phyloP scores from a whole-genome alignment of 2,329 filamentous ascomycete species.

The Elsinoe necatrix region DNA sequence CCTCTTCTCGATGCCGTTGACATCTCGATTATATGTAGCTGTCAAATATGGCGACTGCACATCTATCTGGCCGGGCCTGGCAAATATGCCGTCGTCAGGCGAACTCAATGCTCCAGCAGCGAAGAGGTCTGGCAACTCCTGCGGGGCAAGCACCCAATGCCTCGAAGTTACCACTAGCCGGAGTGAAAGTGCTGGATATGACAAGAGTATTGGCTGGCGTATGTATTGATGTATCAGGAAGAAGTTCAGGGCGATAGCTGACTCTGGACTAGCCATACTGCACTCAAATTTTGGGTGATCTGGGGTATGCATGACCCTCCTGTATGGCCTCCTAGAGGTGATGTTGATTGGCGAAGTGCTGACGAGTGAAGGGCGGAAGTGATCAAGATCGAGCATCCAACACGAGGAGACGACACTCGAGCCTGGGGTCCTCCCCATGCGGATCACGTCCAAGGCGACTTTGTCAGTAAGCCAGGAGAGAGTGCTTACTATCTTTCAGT shows the following conservation, averaged over 20 bases:
- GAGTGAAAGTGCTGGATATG: conserved; percentile 89
- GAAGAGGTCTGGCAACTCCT: background rate
- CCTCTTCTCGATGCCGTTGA: background rate
- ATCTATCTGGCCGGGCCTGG: background rate
- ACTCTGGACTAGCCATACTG: conserved; percentile 69
- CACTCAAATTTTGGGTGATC: conserved; percentile 90
- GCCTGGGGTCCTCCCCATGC: conserved; percentile 97
- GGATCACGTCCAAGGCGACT: conserved; percentile 55
- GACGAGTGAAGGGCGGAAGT: conserved; percentile 65
- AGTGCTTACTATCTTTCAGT: conserved; percentile 92
- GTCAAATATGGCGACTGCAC: background rate
- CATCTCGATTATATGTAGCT: background rate
- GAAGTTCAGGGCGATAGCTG: conserved; percentile 15
- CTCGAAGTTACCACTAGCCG: conserved; percentile 62
- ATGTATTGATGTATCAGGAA: conserved; percentile 20
- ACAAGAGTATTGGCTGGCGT: conserved; percentile 91
- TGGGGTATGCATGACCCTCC: conserved; percentile 60
- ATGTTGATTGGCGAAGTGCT: conserved; percentile 16
- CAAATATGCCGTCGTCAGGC: background rate
- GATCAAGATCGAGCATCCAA: conserved; percentile 94
- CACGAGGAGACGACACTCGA: conserved; percentile 82
- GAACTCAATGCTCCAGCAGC: background rate
- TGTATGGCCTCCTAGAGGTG: conserved; percentile 30
- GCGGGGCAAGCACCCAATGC: conserved; percentile 29
- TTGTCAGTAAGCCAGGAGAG: conserved; percentile 63